Evolutionary conservation across 2,329 filamentous ascomycete genomes (phyloP).

Genomic region (Phyllosticta citrichinensis): DNA sequence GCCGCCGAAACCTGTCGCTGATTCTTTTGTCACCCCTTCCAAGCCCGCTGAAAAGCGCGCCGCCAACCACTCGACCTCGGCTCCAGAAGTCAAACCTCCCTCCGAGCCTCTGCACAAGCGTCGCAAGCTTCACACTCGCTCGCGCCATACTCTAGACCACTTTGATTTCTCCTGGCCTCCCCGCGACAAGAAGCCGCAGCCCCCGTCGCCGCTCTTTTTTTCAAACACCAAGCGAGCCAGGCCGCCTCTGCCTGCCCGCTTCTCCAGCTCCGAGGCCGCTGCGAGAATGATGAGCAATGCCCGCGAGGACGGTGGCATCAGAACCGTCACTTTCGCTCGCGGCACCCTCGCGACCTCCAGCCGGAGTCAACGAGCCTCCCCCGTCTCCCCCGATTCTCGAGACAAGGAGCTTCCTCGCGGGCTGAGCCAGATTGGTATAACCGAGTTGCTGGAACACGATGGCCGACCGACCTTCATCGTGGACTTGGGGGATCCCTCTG

Average conservation of each 20-base stretch:
- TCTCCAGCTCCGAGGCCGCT: conserved; percentile 47
- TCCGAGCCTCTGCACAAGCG: conserved; percentile 27
- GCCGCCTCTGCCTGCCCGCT: conserved; percentile 42
- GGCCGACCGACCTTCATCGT: conserved; percentile 67
- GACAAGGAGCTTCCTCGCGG: conserved; percentile 43
- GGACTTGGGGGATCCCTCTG: conserved; percentile 52
- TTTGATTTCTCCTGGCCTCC: conserved; percentile 20
- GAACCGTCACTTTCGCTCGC: conserved; percentile 42
- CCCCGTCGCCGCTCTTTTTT: conserved; percentile 44
- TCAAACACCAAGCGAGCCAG: conserved; percentile 34
- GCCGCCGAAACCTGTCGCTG: conserved; percentile 12
- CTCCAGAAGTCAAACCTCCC: background rate
- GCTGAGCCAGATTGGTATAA: conserved; percentile 54
- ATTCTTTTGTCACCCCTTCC: conserved; percentile 11
- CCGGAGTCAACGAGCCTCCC: conserved; percentile 37
- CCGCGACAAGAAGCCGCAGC: conserved; percentile 21
- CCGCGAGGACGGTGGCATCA: conserved; percentile 40
- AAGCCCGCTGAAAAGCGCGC: conserved; percentile 9
- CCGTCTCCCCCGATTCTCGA: conserved; percentile 38
- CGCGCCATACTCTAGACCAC: conserved; percentile 27
- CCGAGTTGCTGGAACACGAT: conserved; percentile 68
- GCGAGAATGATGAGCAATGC: conserved; percentile 47
- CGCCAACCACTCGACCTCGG: background rate
- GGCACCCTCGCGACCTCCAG: conserved; percentile 33
- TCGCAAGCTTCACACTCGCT: conserved; percentile 18